These are phyloP conservation scores for Cutaneotrichosporon sp. DNA, from an alignment of 1,284 basidiomycete genomes.

Conservation along the genomic window DNA sequence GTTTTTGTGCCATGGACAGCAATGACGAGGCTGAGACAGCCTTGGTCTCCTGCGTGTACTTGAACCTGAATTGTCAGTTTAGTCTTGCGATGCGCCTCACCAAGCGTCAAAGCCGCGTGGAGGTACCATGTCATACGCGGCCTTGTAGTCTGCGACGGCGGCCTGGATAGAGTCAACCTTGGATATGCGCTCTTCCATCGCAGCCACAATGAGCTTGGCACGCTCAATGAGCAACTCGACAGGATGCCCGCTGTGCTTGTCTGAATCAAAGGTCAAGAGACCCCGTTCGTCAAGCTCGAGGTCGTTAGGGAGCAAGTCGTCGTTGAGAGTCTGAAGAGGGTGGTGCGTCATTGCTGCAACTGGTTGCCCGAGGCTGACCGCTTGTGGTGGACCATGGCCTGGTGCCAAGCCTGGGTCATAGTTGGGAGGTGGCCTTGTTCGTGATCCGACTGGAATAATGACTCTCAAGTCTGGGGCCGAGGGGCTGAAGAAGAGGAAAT, in stretches of 20 bases:
- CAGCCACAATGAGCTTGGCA: slow-evolving; percentile 28
- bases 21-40: slow-evolving; percentile 33
- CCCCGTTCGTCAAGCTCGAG: slow-evolving; percentile 26
- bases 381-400: neutral
- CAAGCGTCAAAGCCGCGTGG: slow-evolving; percentile 45
- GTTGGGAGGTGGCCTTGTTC: neutral
- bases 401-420: neutral
- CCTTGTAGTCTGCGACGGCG: slow-evolving; percentile 39
- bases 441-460: neutral
- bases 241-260: slow-evolving; percentile 33
- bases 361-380: neutral
- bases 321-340: slow-evolving; percentile 19
- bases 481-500: slow-evolving; percentile 8
- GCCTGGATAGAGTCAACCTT: slow-evolving; percentile 31
- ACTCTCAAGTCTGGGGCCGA: neutral
- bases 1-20: slow-evolving; percentile 38
- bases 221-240: slow-evolving; percentile 39
- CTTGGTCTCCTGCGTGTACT: slow-evolving; percentile 31
- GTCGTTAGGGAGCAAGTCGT: slow-evolving; percentile 14
- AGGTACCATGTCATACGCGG: slow-evolving; percentile 38
- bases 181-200: slow-evolving; percentile 31
- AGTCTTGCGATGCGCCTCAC: slow-evolving; percentile 25
- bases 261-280: slow-evolving; percentile 18
- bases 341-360: slow-evolving; percentile 7
- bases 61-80: slow-evolving; percentile 33